These are phyloP conservation scores for Torulaspora microellipsoides DNA, from an alignment of 805 yeast species.

Conservation along the genomic window DNA sequence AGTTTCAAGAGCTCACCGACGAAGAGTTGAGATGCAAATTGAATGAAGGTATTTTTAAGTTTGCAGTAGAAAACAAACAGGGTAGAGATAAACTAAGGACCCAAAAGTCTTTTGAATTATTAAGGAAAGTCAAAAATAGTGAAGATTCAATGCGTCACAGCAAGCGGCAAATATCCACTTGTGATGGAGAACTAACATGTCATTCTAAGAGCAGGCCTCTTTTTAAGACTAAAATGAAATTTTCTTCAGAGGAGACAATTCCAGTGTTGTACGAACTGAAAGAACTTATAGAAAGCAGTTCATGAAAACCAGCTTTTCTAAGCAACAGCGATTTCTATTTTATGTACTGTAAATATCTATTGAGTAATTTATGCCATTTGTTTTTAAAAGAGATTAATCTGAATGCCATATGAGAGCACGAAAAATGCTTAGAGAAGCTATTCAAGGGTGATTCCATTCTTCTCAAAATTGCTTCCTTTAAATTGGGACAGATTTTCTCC, in stretches of 20 bases:
- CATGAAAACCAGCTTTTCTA: too few species aligned
- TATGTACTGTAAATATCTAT: background rate
- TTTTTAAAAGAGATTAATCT: background rate
- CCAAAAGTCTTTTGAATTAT: conserved; percentile 31
- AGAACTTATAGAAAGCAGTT: conserved; percentile 15
- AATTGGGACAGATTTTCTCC: conserved; percentile 66
- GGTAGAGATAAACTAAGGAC: conserved; percentile 27
- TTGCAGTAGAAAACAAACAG: conserved; percentile 31
- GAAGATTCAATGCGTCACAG: background rate
- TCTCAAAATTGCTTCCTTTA: conserved; percentile 41
- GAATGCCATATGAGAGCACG: conserved; percentile 1
- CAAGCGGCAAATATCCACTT: conserved; percentile 1
- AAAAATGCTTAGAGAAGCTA: background rate
- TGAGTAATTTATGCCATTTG: background rate
- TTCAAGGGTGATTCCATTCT: conserved; percentile 27
- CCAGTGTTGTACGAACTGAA: conserved; percentile 31
- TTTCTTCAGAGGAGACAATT: conserved; percentile 31
- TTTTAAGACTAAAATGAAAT: conserved; percentile 3
- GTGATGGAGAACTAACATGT: background rate
- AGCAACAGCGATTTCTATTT: too few species aligned
- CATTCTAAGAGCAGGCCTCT: conserved; percentile 22
- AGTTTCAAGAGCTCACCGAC: conserved; percentile 18
- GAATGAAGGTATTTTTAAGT: conserved; percentile 25
- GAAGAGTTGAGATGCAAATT: conserved; percentile 28
- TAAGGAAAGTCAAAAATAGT: conserved; percentile 12